Evolutionary conservation across 148 eudicot genomes (phyloP).

Genomic region (Chenopodium album): DNA sequence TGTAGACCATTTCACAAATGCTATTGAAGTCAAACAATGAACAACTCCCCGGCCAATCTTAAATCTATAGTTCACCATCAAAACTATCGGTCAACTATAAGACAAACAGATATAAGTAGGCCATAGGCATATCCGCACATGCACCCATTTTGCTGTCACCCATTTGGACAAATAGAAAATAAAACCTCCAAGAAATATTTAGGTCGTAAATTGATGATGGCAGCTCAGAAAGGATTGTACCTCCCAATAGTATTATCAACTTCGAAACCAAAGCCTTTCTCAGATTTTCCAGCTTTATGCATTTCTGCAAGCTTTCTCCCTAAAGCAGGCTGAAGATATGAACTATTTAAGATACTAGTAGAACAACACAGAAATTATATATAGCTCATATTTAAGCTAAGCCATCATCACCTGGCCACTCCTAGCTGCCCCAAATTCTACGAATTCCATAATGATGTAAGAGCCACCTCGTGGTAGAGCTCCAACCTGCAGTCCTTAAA

Average conservation of each 20-base stretch:
- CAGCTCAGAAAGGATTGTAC: conserved; percentile 32
- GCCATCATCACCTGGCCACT: conserved; percentile 64
- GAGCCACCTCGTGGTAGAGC: conserved; percentile 84
- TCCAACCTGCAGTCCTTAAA: conserved; percentile 61
- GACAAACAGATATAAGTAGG: background rate
- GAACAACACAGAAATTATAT: background rate
- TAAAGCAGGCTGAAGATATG: conserved; percentile 58
- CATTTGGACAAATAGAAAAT: background rate
- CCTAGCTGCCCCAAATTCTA: conserved; percentile 85
- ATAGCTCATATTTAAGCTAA: background rate
- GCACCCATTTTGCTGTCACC: background rate
- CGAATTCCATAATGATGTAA: conserved; percentile 90
- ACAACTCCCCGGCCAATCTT: background rate
- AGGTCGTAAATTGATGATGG: background rate
- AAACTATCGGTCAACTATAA: background rate
- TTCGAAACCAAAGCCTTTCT: conserved; percentile 85
- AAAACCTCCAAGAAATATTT: background rate
- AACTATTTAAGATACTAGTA: conserved; percentile 25
- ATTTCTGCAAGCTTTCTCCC: conserved; percentile 94
- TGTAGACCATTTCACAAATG: background rate
- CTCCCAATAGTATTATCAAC: conserved; percentile 97
- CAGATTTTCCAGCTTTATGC: conserved; percentile 87
- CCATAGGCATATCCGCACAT: too few relatives aligned
- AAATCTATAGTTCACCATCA: background rate
- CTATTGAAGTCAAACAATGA: background rate